Percentiles rank a stretch among this genome's conserved stretches.
Evolutionary conservation across 441 rosid species (phyloP).

Genomic region (Adansonia madagascariensis): DNA sequence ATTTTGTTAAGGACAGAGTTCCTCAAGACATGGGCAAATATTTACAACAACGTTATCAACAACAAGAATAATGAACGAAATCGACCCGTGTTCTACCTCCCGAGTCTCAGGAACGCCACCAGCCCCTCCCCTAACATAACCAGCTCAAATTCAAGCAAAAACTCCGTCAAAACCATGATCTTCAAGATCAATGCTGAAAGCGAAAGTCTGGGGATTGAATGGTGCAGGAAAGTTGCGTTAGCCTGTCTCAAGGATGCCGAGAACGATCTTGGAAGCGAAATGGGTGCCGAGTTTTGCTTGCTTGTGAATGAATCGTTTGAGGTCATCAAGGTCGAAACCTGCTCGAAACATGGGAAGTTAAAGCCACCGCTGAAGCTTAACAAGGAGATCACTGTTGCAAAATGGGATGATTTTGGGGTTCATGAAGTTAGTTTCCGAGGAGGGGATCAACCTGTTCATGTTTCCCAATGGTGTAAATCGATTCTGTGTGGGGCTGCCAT

Average conservation of each 20-base stretch:
- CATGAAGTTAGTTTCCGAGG: constrained; percentile 39
- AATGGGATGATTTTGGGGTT: constrained; percentile 47
- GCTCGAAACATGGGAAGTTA: constrained; percentile 32
- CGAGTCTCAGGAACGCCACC: constrained; percentile 35
- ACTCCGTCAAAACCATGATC: constrained; percentile 35
- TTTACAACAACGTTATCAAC: constrained; percentile 46
- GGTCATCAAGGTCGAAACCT: constrained; percentile 38
- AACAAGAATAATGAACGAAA: constrained; percentile 27
- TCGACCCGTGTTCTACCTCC: constrained; percentile 59
- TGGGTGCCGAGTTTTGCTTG: constrained; percentile 36
- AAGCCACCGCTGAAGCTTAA: constrained; percentile 5
- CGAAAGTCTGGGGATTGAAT: constrained; percentile 20
- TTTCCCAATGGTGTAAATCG: constrained; percentile 57
- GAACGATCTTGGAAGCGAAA: constrained; percentile 28
- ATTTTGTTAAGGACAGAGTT: constrained; percentile 46
- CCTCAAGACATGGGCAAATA: constrained; percentile 58
- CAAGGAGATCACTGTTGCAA: not conserved
- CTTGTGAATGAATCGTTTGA: constrained; percentile 46
- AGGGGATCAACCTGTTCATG: constrained; percentile 42
- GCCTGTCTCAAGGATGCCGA: constrained; percentile 41
- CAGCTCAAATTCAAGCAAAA: constrained; percentile 40
- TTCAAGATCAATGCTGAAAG: constrained; percentile 29
- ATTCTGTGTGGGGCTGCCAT: constrained; percentile 45
- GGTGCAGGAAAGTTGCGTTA: constrained; percentile 30
- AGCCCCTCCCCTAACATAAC: not conserved